Percentiles rank a stretch among this genome's conserved stretches.
Conservation (phyloP, 2,329 filamentous ascomycete species). For the Pleurostoma richardsiae region DNA sequence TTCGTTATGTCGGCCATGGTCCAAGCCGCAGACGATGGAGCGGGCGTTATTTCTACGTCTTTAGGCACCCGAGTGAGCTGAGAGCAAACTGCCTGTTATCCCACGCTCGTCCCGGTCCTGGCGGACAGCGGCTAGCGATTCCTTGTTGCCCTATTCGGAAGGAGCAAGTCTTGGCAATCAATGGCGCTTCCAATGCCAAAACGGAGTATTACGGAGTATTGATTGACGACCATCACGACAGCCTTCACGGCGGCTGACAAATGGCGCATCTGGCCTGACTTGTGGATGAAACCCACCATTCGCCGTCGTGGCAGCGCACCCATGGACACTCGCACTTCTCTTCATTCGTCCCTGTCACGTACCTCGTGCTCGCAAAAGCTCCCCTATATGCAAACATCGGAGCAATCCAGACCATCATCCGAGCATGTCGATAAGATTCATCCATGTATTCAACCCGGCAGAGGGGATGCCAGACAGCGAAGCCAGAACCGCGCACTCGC, state of each 20-base stretch:
- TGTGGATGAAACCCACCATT: background rate
- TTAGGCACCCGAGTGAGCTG: no score
- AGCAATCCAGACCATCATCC: no score
- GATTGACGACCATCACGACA: background rate
- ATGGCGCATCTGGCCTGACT: background rate
- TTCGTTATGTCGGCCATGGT: no score
- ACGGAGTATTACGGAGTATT: no score
- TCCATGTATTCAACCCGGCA: background rate
- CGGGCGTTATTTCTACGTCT: no score
- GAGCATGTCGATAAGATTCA: background rate
- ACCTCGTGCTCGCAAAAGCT: background rate
- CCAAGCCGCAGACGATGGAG: no score
- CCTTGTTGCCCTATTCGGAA: background rate
- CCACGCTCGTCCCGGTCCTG: no score
- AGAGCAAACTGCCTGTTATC: no score
- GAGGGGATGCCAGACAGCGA: background rate
- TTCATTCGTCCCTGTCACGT: background rate
- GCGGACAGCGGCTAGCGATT: no score
- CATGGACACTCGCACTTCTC: background rate
- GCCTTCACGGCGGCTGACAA: background rate
- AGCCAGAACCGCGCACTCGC: slow-evolving; percentile 2
- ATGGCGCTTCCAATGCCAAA: no score
- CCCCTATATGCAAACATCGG: background rate
- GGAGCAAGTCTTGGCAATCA: slow-evolving; percentile 2
- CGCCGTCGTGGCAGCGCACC: background rate